A percentile compares a stretch with the other conserved stretches of the same genome.
Evolutionary conservation across 2,329 filamentous ascomycete species (phyloP).

Genomic region (Talaromyces funiculosus): DNA sequence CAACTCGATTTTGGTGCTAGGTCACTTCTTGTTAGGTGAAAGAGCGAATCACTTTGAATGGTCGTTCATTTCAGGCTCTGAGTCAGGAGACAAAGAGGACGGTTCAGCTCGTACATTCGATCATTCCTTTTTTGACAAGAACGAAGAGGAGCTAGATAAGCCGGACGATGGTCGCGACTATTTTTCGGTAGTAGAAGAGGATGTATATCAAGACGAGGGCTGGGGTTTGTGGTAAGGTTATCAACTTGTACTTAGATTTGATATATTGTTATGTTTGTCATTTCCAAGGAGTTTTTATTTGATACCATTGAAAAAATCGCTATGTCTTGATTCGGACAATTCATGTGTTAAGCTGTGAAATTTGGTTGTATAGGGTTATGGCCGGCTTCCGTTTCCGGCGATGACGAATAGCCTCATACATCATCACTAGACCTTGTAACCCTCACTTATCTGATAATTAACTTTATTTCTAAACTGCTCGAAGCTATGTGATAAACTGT

Average conservation of each 20-base stretch:
- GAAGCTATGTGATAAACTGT: too few relatives aligned
- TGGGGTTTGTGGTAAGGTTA: constrained; percentile 9
- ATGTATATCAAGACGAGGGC: constrained; percentile 11
- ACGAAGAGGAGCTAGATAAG: not conserved
- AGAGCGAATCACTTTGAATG: constrained; percentile 8
- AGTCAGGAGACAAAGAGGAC: not conserved
- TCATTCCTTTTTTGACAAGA: not conserved
- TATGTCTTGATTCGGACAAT: not conserved
- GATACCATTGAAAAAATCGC: not conserved
- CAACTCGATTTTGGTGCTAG: constrained; percentile 76
- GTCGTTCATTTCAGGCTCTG: constrained; percentile 7
- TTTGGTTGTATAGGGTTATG: constrained; percentile 4
- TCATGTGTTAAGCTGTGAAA: not conserved
- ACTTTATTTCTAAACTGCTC: not conserved
- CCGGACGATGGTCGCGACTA: constrained; percentile 8
- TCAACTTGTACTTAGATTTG: not conserved
- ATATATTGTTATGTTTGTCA: not conserved
- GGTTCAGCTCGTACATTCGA: not conserved
- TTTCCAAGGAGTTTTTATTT: not conserved
- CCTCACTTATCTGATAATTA: too few relatives aligned
- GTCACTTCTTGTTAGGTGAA: constrained; percentile 54
- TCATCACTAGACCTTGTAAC: too few relatives aligned
- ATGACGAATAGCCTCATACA: constrained; percentile 10
- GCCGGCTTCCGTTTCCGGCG: constrained; percentile 14
- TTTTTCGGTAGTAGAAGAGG: constrained; percentile 9